Evolutionary conservation across 208 protist species (phyloP), one percentile per base, ranked within the genome.

Genomic region (Plasmodiophora brassicae): DNA sequence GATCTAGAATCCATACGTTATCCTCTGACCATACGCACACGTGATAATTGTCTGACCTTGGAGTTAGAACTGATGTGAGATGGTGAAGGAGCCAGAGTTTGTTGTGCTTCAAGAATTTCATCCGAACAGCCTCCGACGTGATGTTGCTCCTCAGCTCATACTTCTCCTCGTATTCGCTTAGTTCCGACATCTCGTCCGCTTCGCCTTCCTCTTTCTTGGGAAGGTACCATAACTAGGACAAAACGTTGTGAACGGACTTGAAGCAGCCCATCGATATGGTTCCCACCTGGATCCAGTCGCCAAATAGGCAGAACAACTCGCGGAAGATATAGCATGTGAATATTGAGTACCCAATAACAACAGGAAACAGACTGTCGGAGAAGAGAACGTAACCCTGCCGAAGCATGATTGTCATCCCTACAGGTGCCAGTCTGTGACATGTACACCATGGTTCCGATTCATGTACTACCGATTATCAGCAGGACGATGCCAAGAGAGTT

Each of bases 51-150:
- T 78, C n/a, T 32, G 10, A 78, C 65, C 65, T 78, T 78, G 65
- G 65, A n/a, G 65, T 78, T 8, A 78, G 65, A 78, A 78, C 65
- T 5, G 65, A 38, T 32, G 65, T 38, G 5, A 78, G n/a, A 78
- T 78, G 65, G 41, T 78, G 65, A n/a, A 78, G n/a, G 32, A 78
- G n/a, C 65, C 65, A 78, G 5, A 78, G n/a, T 38, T 78, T 78
- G 65, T 78, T 78, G n/a, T 78, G n/a, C 41, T 78, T 78, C 65
- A 78, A 32, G 65, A 78, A 78, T 38, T 78, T 78, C 65, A 78
- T 14, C 41, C 65, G 65, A 78, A 78, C 65, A 78, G 65, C 65
- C 5, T 78, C 65, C 5, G 14, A 38, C 65, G 65, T 32, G 65
- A 78, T 78, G 41, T 78, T 78, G 32, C 41, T 32, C 5, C 65